Percentiles rank a stretch among this genome's conserved stretches.
Conservation (phyloP, 352 stramenopile genomes). For the Saprolegnia diclina region DNA sequence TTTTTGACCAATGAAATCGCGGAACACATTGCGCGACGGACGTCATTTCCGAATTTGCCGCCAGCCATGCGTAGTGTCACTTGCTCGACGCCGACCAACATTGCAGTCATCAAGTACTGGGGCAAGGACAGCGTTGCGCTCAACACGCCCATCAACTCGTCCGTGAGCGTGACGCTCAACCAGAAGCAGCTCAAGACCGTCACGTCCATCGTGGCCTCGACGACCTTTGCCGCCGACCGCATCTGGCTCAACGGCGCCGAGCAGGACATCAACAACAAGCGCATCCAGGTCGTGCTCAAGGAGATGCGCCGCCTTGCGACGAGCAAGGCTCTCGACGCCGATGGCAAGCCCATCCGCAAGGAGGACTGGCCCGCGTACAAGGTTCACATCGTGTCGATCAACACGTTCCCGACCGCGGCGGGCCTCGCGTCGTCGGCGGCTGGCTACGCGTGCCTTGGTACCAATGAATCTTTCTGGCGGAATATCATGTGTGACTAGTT, state of each 20-base stretch:
- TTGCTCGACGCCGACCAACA: conserved; percentile 94
- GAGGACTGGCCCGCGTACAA: conserved; percentile 34
- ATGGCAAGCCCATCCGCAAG: conserved; percentile 28
- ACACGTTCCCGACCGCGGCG: conserved; percentile 98
- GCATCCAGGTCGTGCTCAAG: conserved; percentile 68
- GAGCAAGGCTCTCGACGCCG: conserved; percentile 19
- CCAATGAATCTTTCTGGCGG: background rate
- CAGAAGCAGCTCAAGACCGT: conserved; percentile 92
- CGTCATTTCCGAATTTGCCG: conserved; percentile 14
- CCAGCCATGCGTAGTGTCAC: conserved; percentile 44
- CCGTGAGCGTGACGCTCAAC: conserved; percentile 95
- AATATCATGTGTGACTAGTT: conserved; percentile 47
- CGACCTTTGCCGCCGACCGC: conserved; percentile 73
- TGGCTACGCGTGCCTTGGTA: conserved; percentile 89
- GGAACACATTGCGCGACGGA: conserved; percentile 9
- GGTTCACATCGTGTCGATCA: conserved; percentile 93
- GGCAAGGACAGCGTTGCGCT: conserved; percentile 89
- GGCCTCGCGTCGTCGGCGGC: conserved; percentile 96
- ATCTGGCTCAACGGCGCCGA: conserved; percentile 96
- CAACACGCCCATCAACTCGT: conserved; percentile 97
- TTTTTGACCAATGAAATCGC: conserved; percentile 5
- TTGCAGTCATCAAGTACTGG: conserved; percentile 99
- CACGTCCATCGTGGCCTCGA: conserved; percentile 84
- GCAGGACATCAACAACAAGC: conserved; percentile 68
- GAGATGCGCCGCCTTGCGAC: conserved; percentile 55